Evolutionary conservation across 495 filamentous ascomycete species (phyloP), one percentile per base, ranked within the genome.

Genomic region (Bombardia bombarda): DNA sequence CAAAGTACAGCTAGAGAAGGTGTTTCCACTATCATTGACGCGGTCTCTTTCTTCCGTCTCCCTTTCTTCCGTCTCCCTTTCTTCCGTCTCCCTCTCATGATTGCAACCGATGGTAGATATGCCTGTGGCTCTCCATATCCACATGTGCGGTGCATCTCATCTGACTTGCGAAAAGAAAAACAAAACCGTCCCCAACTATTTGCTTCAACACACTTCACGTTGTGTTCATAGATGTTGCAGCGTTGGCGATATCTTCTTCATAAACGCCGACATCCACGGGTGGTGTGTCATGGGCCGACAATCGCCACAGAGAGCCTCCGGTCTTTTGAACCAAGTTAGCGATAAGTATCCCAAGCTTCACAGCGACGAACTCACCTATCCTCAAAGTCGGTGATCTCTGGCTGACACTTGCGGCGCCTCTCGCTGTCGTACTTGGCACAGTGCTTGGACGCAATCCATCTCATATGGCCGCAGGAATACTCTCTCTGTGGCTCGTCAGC

Each of bases 371-470:
- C 36, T 14, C 37, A 44, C 45, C 49, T 48, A 4, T 52, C 40
- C 36, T 52, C 45, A 28, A 52, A 52, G 1, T 32, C 40, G 13
- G 36, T 43, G 19, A 52, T 32, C 1, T 39, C 41, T 17, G 44
- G 43, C 19, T 25, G 20, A 14, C 49, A 47, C 12, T 10, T 38
- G 8, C 31, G 31, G 18, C 28, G 36, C 6, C 24, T 25, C 3
- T 7, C 22, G 5, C 14, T 40, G 19, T 36, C 40, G 22, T 43
- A 51, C 22, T 32, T 25, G 25, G 25, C 17, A 26, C 49, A 52
- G 9, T 52, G 49, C 12, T 49, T 40, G 0, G 45, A 48, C 3
- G 49, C 40, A 14, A 52, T 30, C 49, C 49, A 52, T 13, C 13
- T 25, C 12, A 43, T 36, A 24, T 48, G 49, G 20, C 45, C 49